Percentiles rank a stretch among this genome's conserved stretches.
Conservation (phyloP, 352 stramenopile genomes). For the Pythium scleroteichum region DNA sequence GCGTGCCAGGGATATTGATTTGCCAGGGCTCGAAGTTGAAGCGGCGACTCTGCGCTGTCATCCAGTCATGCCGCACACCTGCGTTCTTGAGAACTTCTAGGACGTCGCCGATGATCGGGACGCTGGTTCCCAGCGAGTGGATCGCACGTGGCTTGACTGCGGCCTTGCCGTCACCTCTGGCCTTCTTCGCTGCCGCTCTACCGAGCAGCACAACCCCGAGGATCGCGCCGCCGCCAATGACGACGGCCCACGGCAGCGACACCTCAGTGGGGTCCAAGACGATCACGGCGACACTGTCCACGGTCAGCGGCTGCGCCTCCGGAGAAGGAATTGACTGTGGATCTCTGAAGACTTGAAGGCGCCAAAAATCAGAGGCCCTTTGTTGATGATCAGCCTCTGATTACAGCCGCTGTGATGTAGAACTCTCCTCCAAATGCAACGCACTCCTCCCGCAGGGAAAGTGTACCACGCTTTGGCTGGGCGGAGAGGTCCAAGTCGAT, state of each 20-base stretch:
- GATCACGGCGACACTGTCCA: no score
- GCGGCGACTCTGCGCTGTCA: constrained; percentile 19
- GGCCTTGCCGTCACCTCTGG: not conserved
- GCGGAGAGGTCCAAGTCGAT: not conserved
- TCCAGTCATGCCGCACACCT: constrained; percentile 37
- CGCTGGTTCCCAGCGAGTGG: not conserved
- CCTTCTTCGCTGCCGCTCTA: not conserved
- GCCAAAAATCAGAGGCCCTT: no score
- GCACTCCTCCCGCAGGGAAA: no score
- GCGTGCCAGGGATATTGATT: constrained; percentile 19
- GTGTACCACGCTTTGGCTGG: no score
- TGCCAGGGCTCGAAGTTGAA: constrained; percentile 28
- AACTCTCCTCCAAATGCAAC: no score
- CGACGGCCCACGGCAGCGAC: not conserved
- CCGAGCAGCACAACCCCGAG: not conserved
- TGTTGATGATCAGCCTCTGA: no score
- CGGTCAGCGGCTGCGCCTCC: no score
- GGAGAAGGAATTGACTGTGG: no score
- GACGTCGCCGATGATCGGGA: constrained; percentile 6
- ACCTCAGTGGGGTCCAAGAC: no score
- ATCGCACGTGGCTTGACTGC: not conserved
- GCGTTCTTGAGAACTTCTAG: not conserved
- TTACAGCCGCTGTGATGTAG: no score
- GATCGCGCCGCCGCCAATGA: not conserved
- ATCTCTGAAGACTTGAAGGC: no score